Conservation (phyloP, 441 rosid genomes). For the Pelargonium cotyledonis region DNA sequence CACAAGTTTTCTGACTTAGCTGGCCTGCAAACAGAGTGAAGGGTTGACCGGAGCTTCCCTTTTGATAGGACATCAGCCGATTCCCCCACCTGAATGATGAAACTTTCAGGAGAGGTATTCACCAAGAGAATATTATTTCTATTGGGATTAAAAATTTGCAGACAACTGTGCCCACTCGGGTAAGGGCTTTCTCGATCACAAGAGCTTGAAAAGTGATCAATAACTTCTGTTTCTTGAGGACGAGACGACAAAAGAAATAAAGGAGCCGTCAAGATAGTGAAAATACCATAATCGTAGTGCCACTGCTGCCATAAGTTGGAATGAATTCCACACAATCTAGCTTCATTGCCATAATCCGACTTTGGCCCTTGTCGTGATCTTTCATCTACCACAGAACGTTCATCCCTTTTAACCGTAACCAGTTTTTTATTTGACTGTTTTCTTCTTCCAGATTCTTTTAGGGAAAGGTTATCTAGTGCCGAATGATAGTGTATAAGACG, state of each 20-base stretch:
- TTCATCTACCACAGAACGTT: constrained; percentile 13
- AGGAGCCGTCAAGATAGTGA: constrained; percentile 85
- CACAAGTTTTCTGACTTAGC: constrained; percentile 44
- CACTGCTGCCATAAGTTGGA: constrained; percentile 79
- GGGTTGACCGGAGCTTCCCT: constrained; percentile 69
- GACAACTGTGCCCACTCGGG: constrained; percentile 41
- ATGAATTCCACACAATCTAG: constrained; percentile 20
- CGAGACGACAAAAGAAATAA: constrained; percentile 43
- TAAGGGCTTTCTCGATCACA: constrained; percentile 37
- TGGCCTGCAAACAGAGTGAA: constrained; percentile 72
- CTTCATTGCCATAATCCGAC: constrained; percentile 21
- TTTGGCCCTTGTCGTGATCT: constrained; percentile 15
- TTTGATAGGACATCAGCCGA: constrained; percentile 70
- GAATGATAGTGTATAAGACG: constrained; percentile 88
- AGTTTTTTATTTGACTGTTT: constrained; percentile 22
- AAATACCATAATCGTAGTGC: constrained; percentile 89
- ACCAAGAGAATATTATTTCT: constrained; percentile 48
- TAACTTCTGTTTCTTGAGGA: constrained; percentile 18
- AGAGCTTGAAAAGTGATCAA: constrained; percentile 16
- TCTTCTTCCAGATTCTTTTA: constrained; percentile 32
- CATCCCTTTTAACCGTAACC: constrained; percentile 20
- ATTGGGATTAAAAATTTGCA: constrained; percentile 53
- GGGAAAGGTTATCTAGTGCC: constrained; percentile 32
- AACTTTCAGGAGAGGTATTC: constrained; percentile 61
- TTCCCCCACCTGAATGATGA: constrained; percentile 82